Conservation (phyloP, 2,329 filamentous ascomycete species). For the Mycogone perniciosa region DNA sequence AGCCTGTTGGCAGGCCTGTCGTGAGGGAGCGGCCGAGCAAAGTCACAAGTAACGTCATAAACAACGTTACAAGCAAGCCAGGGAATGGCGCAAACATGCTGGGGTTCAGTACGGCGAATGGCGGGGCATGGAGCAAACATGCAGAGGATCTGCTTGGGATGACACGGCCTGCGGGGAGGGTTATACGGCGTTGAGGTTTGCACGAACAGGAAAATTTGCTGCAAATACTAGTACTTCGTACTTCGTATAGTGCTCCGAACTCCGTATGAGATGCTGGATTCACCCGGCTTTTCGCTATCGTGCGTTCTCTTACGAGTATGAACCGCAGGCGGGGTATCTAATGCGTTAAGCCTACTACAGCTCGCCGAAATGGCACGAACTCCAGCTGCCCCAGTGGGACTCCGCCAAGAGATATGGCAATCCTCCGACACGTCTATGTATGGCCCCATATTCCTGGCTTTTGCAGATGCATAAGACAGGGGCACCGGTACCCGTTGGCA, state of each 20-base stretch:
- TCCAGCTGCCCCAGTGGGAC: too few species aligned
- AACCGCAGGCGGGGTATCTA: too few species aligned
- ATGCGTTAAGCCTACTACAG: too few species aligned
- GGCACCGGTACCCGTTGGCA: not conserved
- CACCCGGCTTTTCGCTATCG: too few species aligned
- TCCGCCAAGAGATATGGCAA: too few species aligned
- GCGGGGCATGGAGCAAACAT: conserved; percentile 64
- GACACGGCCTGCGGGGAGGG: conserved; percentile 42
- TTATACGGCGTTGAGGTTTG: conserved; percentile 6
- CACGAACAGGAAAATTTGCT: not conserved
- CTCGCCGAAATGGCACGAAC: too few species aligned
- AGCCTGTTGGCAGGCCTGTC: conserved; percentile 17
- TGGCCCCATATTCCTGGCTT: not conserved
- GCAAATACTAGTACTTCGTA: too few species aligned
- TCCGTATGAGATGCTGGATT: too few species aligned
- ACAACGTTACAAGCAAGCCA: not conserved
- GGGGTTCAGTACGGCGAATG: conserved; percentile 43
- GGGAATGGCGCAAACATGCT: conserved; percentile 25
- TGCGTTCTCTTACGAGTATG: too few species aligned
- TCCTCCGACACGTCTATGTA: too few species aligned
- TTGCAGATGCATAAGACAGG: not conserved
- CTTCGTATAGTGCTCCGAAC: too few species aligned
- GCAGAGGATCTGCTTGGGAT: conserved; percentile 60
- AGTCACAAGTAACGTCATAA: not conserved
- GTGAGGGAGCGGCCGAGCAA: conserved; percentile 3